Base-by-base conservation (phyloP, 2,329 filamentous ascomycete species). In the Fusarium tricinctum region DNA sequence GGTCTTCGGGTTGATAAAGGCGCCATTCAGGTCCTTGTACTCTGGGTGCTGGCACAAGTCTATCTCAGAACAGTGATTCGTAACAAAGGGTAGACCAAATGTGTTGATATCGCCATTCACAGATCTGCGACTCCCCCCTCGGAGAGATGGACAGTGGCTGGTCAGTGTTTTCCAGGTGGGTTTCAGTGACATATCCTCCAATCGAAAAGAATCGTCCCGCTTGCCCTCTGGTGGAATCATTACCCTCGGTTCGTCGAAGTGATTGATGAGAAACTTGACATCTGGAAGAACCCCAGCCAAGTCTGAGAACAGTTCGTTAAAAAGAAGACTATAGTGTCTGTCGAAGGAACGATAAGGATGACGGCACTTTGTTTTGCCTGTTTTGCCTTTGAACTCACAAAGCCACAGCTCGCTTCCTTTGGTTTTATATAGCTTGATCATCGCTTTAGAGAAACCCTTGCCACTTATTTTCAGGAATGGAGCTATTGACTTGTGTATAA, bases 191-290 rank as follows among this genome's bases (percentile, higher is more conserved):
- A 81, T 43, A 35, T 79, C 61, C 0, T 63, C 74, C 1, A 78
- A 33, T 4, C 43, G 67, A 15, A 78, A 63, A 0, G 22, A 28
- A 14, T 38, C 20, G 0, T 49, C 4, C 1, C 22, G 2, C 1
- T 38, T 14, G n/a, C 15, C 47, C 35, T 9, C 14, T 0, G 68
- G 63, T 10, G 23, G 23, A 8, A 79, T 42, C 19, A 85, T 12
- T 5, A 84, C 78, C 5, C 78, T 73, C 2, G 84, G 82, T 63
- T 86, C 83, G 50, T 86, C 83, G 5, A 85, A 73, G 39, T 81
- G 78, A 45, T 85, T 86, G 15, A 85, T 73, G 0, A 85, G 75
- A 23, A 86, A 80, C 10, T 73, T 74, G 13, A 83, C 55, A 26
- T 84, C 73, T 0, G 81, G 80, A 6, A 83, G 46, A 4, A 59